phyloP scores from a whole-genome alignment of 2,329 filamentous ascomycete species.

The Parafenestella ontariensis region DNA sequence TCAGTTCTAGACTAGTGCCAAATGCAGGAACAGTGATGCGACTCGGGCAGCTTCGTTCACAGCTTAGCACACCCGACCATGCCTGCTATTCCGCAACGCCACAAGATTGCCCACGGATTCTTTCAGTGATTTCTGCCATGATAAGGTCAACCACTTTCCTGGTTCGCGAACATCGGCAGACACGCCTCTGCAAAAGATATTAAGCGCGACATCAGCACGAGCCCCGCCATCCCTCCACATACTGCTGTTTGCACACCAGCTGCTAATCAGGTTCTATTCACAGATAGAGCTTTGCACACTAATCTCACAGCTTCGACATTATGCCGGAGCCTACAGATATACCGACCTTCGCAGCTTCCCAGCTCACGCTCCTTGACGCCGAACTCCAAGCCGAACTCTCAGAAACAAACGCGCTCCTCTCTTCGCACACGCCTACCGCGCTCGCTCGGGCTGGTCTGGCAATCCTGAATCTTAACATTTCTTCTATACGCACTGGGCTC shows the following conservation, averaged over 20 bases:
- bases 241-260: not conserved
- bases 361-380: constrained; percentile 71
- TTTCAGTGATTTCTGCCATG: not conserved
- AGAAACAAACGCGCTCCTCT: constrained; percentile 72
- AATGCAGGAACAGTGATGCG: not conserved
- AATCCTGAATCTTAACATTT: constrained; percentile 75
- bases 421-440: constrained; percentile 70
- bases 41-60: not conserved
- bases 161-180: not conserved
- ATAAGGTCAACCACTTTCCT: not conserved
- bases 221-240: not conserved
- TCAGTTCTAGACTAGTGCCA: not conserved
- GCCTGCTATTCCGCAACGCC: not conserved
- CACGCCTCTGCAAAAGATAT: not conserved
- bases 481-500: constrained; percentile 82
- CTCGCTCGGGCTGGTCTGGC: constrained; percentile 81
- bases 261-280: not conserved
- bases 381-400: constrained; percentile 77
- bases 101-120: not conserved
- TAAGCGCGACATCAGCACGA: not conserved
- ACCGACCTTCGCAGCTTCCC: constrained; percentile 71
- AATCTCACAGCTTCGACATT: not conserved
- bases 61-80: not conserved
- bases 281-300: not conserved
- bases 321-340: constrained; percentile 59